Evolutionary conservation across 768 basidiomycete species (phyloP), one percentile per base, ranked within the genome.

Genomic region (Mycena vulgaris): DNA sequence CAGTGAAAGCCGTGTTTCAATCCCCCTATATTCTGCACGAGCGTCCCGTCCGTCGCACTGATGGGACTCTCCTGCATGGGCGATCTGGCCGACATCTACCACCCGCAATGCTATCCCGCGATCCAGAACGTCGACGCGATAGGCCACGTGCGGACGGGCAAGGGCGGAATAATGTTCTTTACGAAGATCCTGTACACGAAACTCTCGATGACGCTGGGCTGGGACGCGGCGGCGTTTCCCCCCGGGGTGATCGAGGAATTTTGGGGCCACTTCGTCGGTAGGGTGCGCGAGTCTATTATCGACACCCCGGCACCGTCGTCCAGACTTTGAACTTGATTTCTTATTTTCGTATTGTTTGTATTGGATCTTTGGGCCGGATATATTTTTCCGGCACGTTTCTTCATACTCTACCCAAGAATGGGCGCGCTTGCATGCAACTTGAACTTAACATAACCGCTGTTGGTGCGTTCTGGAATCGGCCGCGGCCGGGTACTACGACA

Each of bases 61-160:
- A 79, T 90, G 68, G 89, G 89, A 0, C 75, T 90, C 28, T 91
- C 89, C 19, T 82, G 89, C 76, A 81, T 89, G n/a, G 89, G 89
- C 7, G 89, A 89, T 71, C 81, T 89, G 53, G 88, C 88, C 66
- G 86, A 81, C 3, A 85, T 87, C 42, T 90, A 89, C 79, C 82
- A 84, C 66, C 85, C 88, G 67, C 78, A 79, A 37, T 60, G 74
- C 1, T 89, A 83, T 78, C 82, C 82, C 10, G 70, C 68, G 0
- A 63, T 88, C 69, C 71, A 81, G 70, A 79, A 90, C 25, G 19
- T 55, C 19, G 21, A 35, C 30, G 5, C 52, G 5, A 2, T 55
- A 6, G 30, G 31, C 3, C 17, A 55, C 8, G 31, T 35, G 19
- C 52, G 52, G 5, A 35, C n/a, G 11, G 31, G 21, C 9, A 5